A percentile compares a stretch with the other conserved stretches of the same genome.
Evolutionary conservation across 768 basidiomycete species (phyloP).

Genomic region (Mrakia frigida): DNA sequence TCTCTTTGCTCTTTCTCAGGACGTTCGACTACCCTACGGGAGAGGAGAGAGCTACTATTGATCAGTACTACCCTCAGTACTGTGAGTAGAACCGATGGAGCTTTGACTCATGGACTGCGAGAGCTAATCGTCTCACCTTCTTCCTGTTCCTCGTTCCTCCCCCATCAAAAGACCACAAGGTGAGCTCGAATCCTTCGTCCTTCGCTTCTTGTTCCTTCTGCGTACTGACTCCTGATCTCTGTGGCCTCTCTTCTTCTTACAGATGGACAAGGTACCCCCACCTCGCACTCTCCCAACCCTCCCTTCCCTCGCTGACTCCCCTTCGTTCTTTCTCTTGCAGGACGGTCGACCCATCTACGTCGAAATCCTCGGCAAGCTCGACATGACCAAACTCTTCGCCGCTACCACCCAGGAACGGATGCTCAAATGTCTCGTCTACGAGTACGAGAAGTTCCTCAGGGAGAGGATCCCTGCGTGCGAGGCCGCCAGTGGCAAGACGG

Average conservation of each 20-base stretch:
- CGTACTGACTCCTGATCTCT: neutral
- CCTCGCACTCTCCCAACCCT: neutral
- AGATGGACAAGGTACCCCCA: constrained; percentile 70
- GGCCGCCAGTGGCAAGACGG: constrained; percentile 64
- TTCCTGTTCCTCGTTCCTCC: neutral
- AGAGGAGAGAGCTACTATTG: constrained; percentile 57
- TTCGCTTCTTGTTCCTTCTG: neutral
- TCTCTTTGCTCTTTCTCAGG: constrained; percentile 47
- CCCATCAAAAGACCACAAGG: constrained; percentile 17
- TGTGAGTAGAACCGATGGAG: too few relatives aligned
- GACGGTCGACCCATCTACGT: constrained; percentile 95
- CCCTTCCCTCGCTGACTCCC: neutral
- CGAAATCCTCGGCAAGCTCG: constrained; percentile 83
- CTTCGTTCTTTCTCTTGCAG: constrained; percentile 46
- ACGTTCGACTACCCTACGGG: constrained; percentile 78
- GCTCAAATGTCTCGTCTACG: constrained; percentile 77
- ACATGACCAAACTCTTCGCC: constrained; percentile 73
- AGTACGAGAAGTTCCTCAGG: constrained; percentile 83
- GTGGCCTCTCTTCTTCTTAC: neutral
- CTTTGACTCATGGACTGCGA: too few relatives aligned
- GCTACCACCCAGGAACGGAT: constrained; percentile 82
- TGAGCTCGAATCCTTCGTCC: neutral
- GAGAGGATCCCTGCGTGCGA: constrained; percentile 73
- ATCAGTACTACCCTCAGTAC: constrained; percentile 91
- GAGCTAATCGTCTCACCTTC: neutral